Percentiles rank a stretch among this genome's conserved stretches.
Conservation (phyloP, 2,329 filamentous ascomycete species). For the Rosellinia necatrix region DNA sequence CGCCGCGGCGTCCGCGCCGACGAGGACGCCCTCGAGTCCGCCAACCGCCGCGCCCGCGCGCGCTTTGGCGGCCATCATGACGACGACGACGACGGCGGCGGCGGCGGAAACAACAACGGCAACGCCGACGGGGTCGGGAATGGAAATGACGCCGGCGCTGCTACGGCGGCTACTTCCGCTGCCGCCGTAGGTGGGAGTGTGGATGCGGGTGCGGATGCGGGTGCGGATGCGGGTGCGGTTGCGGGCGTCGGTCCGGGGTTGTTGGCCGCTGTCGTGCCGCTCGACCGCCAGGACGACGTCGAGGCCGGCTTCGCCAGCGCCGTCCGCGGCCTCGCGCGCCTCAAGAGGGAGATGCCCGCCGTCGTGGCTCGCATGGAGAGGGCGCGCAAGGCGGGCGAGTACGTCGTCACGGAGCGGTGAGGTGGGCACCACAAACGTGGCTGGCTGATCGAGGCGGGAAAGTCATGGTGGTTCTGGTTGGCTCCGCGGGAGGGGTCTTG, state of each 20-base stretch:
- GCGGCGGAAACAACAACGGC: not conserved
- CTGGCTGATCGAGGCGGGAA: not conserved
- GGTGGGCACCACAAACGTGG: not conserved
- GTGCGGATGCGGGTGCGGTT: not conserved
- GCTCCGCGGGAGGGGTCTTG: too few relatives aligned
- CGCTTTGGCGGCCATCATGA: not conserved
- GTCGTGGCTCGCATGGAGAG: constrained; percentile 69
- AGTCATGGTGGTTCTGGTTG: too few relatives aligned
- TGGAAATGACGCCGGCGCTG: too few relatives aligned
- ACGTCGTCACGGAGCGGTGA: constrained; percentile 55
- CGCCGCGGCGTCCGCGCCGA: constrained; percentile 50
- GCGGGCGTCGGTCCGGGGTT: constrained; percentile 23
- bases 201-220: constrained; percentile 23
- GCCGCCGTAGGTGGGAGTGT: not conserved
- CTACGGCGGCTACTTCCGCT: not conserved
- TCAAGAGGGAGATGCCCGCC: constrained; percentile 65
- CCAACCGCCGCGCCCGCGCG: not conserved
- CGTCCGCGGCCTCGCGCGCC: constrained; percentile 54
- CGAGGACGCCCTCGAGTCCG: constrained; percentile 49
- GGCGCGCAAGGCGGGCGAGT: constrained; percentile 63
- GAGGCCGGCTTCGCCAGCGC: constrained; percentile 53
- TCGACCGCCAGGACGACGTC: constrained; percentile 53
- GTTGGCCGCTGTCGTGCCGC: constrained; percentile 39
- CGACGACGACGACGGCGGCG: not conserved
- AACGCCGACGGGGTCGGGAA: constrained; percentile 5